These are phyloP conservation scores for Scytalidium lignicola DNA, from an alignment of 2,329 filamentous ascomycete species.

Conservation along the genomic window DNA sequence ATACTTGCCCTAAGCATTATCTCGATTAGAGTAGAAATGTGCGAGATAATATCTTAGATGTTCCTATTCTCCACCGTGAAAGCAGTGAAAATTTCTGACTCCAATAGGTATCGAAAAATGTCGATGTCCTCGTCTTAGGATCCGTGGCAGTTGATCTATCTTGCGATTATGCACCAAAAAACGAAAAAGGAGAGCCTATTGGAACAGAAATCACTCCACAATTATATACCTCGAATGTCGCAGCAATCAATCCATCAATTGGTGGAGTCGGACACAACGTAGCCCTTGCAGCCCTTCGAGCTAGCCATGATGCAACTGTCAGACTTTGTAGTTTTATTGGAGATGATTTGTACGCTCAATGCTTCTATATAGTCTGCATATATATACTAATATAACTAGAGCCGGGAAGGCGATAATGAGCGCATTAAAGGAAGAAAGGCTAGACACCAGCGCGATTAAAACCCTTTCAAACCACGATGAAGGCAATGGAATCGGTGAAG, in stretches of 20 bases:
- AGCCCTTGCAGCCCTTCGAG: slow-evolving; percentile 72
- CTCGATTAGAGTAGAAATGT: slow-evolving; percentile 7
- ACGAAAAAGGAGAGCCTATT: slow-evolving; percentile 36
- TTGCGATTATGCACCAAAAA: slow-evolving; percentile 61
- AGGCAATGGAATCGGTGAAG: background rate
- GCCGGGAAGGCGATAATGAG: slow-evolving; percentile 70
- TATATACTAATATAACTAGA: slow-evolving; percentile 30
- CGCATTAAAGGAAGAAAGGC: slow-evolving; percentile 57
- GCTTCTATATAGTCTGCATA: background rate
- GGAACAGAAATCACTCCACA: slow-evolving; percentile 16
- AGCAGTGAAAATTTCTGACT: background rate
- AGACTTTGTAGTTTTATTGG: slow-evolving; percentile 76
- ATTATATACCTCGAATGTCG: slow-evolving; percentile 79
- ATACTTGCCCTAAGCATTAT: background rate
- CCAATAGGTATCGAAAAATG: slow-evolving; percentile 12
- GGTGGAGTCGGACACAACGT: slow-evolving; percentile 94
- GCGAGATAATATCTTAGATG: background rate
- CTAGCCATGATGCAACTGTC: slow-evolving; percentile 53
- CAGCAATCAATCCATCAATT: slow-evolving; percentile 73
- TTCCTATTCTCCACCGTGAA: too few species aligned
- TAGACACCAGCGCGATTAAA: slow-evolving; percentile 57
- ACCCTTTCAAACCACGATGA: background rate
- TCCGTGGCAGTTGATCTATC: slow-evolving; percentile 82
- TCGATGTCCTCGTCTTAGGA: slow-evolving; percentile 82
- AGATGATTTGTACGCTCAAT: slow-evolving; percentile 60